Base-by-base conservation (phyloP, 805 yeast genomes). In the Kazachstania bromeliacearum region DNA sequence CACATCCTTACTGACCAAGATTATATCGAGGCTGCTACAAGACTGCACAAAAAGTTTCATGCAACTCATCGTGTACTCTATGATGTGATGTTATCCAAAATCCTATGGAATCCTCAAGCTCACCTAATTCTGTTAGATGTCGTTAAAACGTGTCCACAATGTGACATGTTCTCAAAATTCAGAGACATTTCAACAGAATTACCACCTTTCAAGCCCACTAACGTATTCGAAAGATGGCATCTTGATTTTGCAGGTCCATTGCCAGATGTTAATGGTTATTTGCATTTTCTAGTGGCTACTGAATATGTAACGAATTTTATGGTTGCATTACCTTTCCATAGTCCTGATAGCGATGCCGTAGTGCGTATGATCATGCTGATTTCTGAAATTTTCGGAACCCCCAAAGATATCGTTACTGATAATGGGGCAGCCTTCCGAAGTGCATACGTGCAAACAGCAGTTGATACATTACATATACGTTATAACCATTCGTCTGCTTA, bases 181-280 rank as follows among this genome's bases (percentile, higher is more conserved):
- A 9, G n/a, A 2, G 28, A 34, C 4, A 5, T 34, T 9, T 33
- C 32, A 2, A 17, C 22, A n/a, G 28, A 27, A 25, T 24, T 28
- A 20, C 37, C 37, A 4, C 15, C 16, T 4, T 5, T 34, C 8
- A 17, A 20, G 10, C 7, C 4, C 8, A 14, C 14, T 4, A 10
- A 15, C 3, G 18, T 34, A 15, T 34, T 34, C 22, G 5, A n/a
- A 3, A 14, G 28, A 14, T 34, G 37, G 33, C 32, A 34, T 34
- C n/a, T 34, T 4, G 33, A 34, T 13, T 34, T 34, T 29, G 33
- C 33, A 5, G 37, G 37, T 5, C 37, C 37, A 4, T 15, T 19
- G 15, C 17, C 23, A 20, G 10, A 5, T 28, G 28, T 14, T 15
- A 10, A 28, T 12, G 28, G 13, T 3, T 5, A 14, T 10, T 8